These are phyloP conservation scores for Phascolomyces articulosus DNA, from an alignment of 371 early-diverging fungal genomes.

Conservation along the genomic window DNA sequence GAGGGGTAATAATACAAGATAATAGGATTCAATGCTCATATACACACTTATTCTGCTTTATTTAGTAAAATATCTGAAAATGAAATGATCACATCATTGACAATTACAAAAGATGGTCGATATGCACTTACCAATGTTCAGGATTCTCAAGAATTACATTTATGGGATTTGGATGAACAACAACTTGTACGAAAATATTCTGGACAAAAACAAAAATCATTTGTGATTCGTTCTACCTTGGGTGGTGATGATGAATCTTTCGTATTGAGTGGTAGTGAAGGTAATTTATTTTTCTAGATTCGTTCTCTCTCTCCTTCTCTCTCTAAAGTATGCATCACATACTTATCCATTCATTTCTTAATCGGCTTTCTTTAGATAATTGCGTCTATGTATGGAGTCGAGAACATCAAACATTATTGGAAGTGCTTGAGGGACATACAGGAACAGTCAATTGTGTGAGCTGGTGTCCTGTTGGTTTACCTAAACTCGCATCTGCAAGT, in stretches of 20 bases:
- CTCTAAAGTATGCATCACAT: too few relatives aligned
- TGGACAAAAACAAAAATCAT: conserved; percentile 87
- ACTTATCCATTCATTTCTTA: not conserved
- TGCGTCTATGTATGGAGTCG: conserved; percentile 92
- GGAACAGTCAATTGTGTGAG: conserved; percentile 83
- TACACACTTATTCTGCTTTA: not conserved
- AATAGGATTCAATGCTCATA: too few relatives aligned
- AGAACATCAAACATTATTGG: conserved; percentile 74
- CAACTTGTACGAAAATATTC: conserved; percentile 71
- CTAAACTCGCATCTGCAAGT: conserved; percentile 89
- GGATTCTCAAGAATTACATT: conserved; percentile 68
- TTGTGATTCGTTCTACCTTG: conserved; percentile 92
- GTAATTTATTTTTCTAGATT: too few relatives aligned
- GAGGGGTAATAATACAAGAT: too few relatives aligned
- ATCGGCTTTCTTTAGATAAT: conserved; percentile 61
- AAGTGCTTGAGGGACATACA: conserved; percentile 82
- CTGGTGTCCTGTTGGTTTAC: conserved; percentile 74
- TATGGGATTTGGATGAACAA: conserved; percentile 85
- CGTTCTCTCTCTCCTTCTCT: too few relatives aligned
- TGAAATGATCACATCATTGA: conserved; percentile 78
- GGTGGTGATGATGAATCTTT: conserved; percentile 86
- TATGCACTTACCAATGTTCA: conserved; percentile 77
- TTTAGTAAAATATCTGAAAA: conserved; percentile 66
- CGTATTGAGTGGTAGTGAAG: conserved; percentile 91
- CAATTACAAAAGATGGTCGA: conserved; percentile 71